phyloP scores from a whole-genome alignment of 2,329 filamentous ascomycete species.

The Acarospora socialis region DNA sequence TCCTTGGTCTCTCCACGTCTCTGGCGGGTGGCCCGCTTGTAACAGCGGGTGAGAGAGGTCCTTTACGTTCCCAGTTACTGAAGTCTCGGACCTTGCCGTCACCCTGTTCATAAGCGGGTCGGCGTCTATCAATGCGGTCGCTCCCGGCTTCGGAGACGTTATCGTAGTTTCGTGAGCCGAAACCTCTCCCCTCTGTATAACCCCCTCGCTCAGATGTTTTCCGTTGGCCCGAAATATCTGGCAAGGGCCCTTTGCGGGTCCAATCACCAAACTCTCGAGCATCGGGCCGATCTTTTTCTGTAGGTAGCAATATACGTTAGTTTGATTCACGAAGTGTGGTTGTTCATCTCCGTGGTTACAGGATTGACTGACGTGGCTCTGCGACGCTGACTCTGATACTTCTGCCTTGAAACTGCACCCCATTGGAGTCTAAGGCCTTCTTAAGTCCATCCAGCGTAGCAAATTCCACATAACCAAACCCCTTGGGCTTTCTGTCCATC shows the following conservation, averaged over 20 bases:
- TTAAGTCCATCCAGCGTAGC: conserved; percentile 75
- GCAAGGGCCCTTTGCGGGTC: conserved; percentile 82
- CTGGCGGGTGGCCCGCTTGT: conserved; percentile 29
- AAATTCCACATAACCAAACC: conserved; percentile 97
- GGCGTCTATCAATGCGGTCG: conserved; percentile 52
- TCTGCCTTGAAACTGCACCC: conserved; percentile 70
- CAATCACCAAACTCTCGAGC: conserved; percentile 75
- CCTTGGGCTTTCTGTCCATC: conserved; percentile 84
- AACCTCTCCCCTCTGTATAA: conserved; percentile 36
- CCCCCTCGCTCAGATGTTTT: conserved; percentile 40
- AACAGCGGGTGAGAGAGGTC: conserved; percentile 64
- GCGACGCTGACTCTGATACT: conserved; percentile 89
- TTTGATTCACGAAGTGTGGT: background rate
- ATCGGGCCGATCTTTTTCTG: conserved; percentile 78
- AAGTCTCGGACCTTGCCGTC: conserved; percentile 71
- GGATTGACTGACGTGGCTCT: conserved; percentile 69
- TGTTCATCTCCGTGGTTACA: too few species aligned
- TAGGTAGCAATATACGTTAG: conserved; percentile 22
- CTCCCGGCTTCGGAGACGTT: conserved; percentile 40
- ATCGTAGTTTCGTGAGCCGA: conserved; percentile 37
- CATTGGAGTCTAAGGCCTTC: conserved; percentile 73
- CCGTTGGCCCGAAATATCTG: conserved; percentile 51
- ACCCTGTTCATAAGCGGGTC: conserved; percentile 51
- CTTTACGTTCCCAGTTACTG: conserved; percentile 87
- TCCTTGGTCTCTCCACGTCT: conserved; percentile 45